Evolutionary conservation across 768 basidiomycete genomes (phyloP).

Genomic region (Rhodocollybia butyracea): DNA sequence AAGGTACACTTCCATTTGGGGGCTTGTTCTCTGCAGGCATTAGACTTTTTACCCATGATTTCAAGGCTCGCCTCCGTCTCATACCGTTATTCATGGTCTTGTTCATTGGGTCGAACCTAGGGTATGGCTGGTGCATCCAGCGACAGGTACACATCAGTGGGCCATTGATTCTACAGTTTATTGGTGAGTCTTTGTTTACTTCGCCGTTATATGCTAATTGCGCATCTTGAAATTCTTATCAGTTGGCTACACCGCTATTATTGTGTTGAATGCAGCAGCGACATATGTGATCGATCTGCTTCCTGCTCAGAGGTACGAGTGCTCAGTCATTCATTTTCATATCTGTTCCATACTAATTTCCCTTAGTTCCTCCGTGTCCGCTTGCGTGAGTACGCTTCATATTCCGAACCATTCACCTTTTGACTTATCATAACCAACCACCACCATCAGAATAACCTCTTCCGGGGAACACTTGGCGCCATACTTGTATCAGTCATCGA

Average conservation of each 20-base stretch:
- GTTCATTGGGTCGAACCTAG: constrained; percentile 29
- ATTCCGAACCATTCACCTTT: neutral
- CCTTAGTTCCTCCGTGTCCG: constrained; percentile 69
- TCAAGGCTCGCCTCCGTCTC: constrained; percentile 32
- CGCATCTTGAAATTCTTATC: neutral
- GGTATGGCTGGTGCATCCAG: constrained; percentile 46
- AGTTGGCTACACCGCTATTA: constrained; percentile 50
- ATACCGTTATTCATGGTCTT: constrained; percentile 28
- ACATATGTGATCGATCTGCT: constrained; percentile 66
- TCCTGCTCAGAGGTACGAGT: constrained; percentile 54
- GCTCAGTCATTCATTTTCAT: too few species aligned
- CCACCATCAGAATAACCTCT: constrained; percentile 3
- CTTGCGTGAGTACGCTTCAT: constrained; percentile 53
- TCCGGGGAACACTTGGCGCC: neutral
- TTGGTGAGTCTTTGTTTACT: neutral
- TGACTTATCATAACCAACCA: neutral
- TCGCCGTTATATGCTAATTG: neutral
- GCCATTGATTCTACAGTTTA: constrained; percentile 35
- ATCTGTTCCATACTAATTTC: too few species aligned
- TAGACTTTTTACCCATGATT: constrained; percentile 17
- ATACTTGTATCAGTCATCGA: constrained; percentile 6
- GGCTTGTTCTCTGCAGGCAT: neutral
- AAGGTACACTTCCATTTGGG: constrained; percentile 8
- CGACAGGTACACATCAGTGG: constrained; percentile 32
- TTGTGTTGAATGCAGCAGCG: constrained; percentile 53